Evolutionary conservation across 176 grass and related monocot genomes (phyloP).

Genomic region (Carex littledalei): DNA sequence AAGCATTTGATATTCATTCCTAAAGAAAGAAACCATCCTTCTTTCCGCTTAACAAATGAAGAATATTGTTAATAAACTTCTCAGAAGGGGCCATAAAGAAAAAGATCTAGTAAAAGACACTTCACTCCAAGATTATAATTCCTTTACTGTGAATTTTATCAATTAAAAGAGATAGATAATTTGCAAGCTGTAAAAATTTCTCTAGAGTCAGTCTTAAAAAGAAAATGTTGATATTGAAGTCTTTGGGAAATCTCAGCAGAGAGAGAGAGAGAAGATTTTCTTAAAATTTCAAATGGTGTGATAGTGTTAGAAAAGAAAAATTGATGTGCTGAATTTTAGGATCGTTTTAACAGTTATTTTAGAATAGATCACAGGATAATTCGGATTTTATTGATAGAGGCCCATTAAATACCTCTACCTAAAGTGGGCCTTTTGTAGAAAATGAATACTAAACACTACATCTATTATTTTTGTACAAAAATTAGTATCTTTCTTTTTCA

Average conservation of each 20-base stretch:
- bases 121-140: not conserved
- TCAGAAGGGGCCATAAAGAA: not conserved
- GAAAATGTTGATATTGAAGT: not conserved
- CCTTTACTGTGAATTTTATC: not conserved
- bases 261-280: no score
- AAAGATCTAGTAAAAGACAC: not conserved
- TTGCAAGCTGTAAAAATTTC: not conserved
- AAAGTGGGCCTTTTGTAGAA: not conserved
- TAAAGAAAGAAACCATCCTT: not conserved
- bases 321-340: no score
- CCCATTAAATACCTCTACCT: not conserved
- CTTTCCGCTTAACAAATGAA: not conserved
- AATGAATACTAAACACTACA: not conserved
- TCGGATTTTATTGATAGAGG: no score
- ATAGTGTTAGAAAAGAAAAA: no score
- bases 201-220: not conserved
- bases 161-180: not conserved
- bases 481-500: not conserved
- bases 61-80: not conserved
- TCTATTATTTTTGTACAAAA: not conserved
- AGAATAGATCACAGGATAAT: no score
- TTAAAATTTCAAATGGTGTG: no score
- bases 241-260: not conserved
- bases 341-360: no score
- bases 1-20: not conserved